Evolutionary conservation across 1,139 yeast genomes (phyloP).

Genomic region (Lodderomyces jiufengensis): DNA sequence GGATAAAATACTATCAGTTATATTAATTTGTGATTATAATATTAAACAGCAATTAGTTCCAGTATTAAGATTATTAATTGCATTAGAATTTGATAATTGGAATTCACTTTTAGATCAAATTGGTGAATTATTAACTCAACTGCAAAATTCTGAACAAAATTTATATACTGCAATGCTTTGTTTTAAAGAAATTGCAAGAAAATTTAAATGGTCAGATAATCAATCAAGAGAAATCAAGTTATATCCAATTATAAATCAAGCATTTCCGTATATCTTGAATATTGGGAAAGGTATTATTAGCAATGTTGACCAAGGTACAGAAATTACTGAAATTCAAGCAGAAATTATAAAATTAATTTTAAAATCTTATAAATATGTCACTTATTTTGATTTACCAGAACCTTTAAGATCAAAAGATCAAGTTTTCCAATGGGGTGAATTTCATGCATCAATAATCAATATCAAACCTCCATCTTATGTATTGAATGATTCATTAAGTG

Average conservation of each 20-base stretch:
- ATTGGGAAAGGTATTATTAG: slow-evolving; percentile 58
- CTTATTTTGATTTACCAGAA: slow-evolving; percentile 73
- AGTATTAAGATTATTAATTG: slow-evolving; percentile 62
- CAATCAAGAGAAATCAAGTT: slow-evolving; percentile 50
- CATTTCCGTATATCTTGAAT: slow-evolving; percentile 66
- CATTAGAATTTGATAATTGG: slow-evolving; percentile 70
- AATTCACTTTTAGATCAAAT: slow-evolving; percentile 58
- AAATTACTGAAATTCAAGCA: slow-evolving; percentile 48
- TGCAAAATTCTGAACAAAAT: slow-evolving; percentile 34
- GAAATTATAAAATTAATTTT: slow-evolving; percentile 76
- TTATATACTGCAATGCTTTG: slow-evolving; percentile 77
- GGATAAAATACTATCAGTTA: slow-evolving; percentile 50
- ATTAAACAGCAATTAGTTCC: slow-evolving; percentile 65
- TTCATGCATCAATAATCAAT: slow-evolving; percentile 69
- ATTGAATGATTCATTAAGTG: slow-evolving; percentile 23
- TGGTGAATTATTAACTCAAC: slow-evolving; percentile 49
- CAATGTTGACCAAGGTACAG: slow-evolving; percentile 24
- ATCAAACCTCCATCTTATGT: slow-evolving; percentile 54
- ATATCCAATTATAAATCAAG: slow-evolving; percentile 57
- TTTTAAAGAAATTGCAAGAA: slow-evolving; percentile 69
- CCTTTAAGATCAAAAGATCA: slow-evolving; percentile 58
- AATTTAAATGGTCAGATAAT: slow-evolving; percentile 74
- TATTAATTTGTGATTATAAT: slow-evolving; percentile 42
- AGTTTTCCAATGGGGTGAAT: slow-evolving; percentile 69
- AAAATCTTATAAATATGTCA: slow-evolving; percentile 78